Evolutionary conservation across 441 rosid species (phyloP), one percentile per base, ranked within the genome.

Genomic region (California macrophylla): DNA sequence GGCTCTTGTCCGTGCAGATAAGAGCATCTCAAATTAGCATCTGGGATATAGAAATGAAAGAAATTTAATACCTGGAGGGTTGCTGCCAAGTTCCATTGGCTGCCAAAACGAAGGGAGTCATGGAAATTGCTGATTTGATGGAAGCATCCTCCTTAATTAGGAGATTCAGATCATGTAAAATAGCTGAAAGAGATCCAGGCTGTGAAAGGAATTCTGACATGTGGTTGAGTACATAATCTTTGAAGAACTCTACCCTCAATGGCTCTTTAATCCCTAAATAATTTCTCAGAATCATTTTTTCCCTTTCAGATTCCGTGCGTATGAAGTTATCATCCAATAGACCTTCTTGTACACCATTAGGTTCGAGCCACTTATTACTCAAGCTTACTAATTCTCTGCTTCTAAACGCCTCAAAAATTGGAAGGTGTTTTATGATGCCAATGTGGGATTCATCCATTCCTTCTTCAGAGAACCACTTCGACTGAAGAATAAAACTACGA

Each of bases 41-140:
- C 30, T 40, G 9, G 54, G 52, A 40, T 2, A 20, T 32, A 23
- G 56, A 66, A 66, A 20, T 21, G 18, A 66, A 42, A 12, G 56
- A 40, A 40, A 40, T 16, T 36, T 23, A n/a, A 26, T 69, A 92
- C 99, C 99, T 90, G 71, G 93, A 92, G 68, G 99, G 96, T 61
- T 86, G 89, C 82, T 86, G 90, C 99, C 99, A 94, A 67, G 83
- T 81, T 80, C 98, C 97, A 78, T 94, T 77, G 61, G 89, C 96
- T 62, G 92, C 86, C 69, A 90, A 85, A 80, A 94, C 94, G 82
- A 94, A 92, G 71, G 97, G 92, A 2, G 84, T 84, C 6, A 67
- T 63, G 4, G 92, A 89, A 73, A 94, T 77, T 58, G 83, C 83
- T 71, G 81, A 72, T 79, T 78, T 89, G 72, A 87, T 85, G 74